phyloP scores from a whole-genome alignment of 2,329 filamentous ascomycete genomes.

The Phyllosticta capitalensis region DNA sequence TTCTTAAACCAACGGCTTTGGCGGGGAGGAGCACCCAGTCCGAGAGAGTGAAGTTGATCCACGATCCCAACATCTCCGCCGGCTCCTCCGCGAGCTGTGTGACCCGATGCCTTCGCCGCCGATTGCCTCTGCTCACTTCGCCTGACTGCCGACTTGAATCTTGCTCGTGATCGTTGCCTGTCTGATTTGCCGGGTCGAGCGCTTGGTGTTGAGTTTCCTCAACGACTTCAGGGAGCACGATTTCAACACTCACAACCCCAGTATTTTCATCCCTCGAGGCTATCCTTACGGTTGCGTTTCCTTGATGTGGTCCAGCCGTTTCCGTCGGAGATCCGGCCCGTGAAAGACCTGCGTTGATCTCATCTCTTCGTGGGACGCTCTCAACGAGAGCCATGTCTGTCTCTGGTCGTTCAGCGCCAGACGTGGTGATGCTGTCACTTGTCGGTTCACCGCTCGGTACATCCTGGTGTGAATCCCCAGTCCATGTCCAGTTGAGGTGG shows the following conservation, averaged over 20 bases:
- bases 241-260: conserved; percentile 29
- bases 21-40: conserved; percentile 22
- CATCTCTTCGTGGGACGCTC: not conserved
- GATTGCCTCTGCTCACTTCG: not conserved
- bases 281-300: conserved; percentile 29
- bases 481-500: conserved; percentile 20
- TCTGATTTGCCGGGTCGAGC: conserved; percentile 17
- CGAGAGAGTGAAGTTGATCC: conserved; percentile 24
- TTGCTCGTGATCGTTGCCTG: not conserved
- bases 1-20: conserved; percentile 21
- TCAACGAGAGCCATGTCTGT: not conserved
- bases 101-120: conserved; percentile 20
- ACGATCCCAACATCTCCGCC: conserved; percentile 23
- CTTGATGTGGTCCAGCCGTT: conserved; percentile 10
- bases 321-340: conserved; percentile 10
- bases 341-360: conserved; percentile 4
- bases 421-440: not conserved
- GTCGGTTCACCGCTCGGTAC: not conserved
- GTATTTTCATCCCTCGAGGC: conserved; percentile 22
- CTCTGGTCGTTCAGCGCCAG: not conserved
- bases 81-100: conserved; percentile 26
- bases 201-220: conserved; percentile 9
- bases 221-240: conserved; percentile 22
- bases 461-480: not conserved
- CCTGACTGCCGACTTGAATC: not conserved